Evolutionary conservation across 2,329 filamentous ascomycete species (phyloP).

Genomic region (Pestalotiopsis sp.): DNA sequence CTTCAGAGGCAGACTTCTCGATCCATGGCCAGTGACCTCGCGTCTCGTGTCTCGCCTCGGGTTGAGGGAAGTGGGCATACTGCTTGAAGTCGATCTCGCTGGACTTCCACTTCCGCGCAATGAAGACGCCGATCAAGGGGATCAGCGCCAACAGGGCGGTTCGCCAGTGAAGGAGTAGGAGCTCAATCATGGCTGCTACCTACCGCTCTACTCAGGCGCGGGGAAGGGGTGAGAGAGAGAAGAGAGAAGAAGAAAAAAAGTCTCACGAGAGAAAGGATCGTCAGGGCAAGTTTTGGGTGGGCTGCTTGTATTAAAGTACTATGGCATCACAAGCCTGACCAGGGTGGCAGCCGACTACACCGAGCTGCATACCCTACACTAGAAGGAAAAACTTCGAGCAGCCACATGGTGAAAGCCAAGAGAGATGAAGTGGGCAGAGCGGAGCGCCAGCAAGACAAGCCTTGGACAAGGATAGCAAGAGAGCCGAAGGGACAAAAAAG

Average conservation of each 20-base stretch:
- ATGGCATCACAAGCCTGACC: background rate
- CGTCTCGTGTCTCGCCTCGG: conserved; percentile 3
- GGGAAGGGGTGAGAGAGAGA: background rate
- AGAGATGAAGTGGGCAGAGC: background rate
- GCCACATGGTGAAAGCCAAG: background rate
- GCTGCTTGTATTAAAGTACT: background rate
- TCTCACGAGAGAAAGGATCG: background rate
- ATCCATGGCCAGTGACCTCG: conserved; percentile 14
- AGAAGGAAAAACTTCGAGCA: background rate
- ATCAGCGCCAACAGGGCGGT: background rate
- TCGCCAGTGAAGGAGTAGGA: conserved; percentile 2
- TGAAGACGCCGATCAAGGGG: background rate
- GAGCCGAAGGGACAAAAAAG: background rate
- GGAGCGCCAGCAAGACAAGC: background rate
- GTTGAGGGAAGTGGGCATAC: conserved; percentile 11
- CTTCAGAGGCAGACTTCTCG: conserved; percentile 9
- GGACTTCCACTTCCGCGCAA: background rate
- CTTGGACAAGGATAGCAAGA: background rate
- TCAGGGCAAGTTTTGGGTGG: background rate
- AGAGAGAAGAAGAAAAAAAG: background rate
- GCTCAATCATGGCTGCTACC: background rate
- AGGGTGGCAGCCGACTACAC: background rate
- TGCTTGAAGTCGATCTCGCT: conserved; percentile 3
- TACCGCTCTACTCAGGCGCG: background rate
- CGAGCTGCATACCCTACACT: too few relatives aligned